Evolutionary conservation across 768 basidiomycete species (phyloP), one percentile per base, ranked within the genome.

Genomic region (Cystofilobasidium bisporidii): DNA sequence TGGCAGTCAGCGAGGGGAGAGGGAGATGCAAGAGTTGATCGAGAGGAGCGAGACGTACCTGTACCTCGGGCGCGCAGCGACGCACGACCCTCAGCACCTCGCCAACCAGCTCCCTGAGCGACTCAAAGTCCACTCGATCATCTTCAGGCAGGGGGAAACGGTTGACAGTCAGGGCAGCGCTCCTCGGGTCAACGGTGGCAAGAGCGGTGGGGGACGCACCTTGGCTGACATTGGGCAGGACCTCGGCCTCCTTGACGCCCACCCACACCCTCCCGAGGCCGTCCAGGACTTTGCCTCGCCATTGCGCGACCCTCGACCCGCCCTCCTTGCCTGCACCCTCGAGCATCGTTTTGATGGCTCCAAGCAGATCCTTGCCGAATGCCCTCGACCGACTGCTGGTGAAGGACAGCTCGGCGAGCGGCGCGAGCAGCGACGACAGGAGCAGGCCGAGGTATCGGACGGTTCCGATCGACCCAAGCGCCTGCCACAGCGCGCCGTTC

Each of bases 251-350:
- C 14, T n/a, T 30, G 4, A 68, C 48, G 9, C 55, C 61, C 17
- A 68, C 67, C 67, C 67, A 68, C 10, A 68, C 32, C 26, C 67
- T 41, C 6, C 61, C 67, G 3, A 68, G 9, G 4, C 61, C 67
- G 24, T 61, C 22, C 0, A 68, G 47, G 10, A 68, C 61, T 20
- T 38, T 58, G 2, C 67, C 67, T 33, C 67, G 32, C 67, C 67
- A 68, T 6, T 2, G 50, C 2, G 55, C 67, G 18, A 68, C 61
- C 22, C 67, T 5, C 17, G 32, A 30, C 3, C 30, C 20, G 14
- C 18, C 22, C 8, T 30, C 28, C 26, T 32, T 17, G 4, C 55
- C 32, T 15, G 56, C 61, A 6, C n/a, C 24, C 15, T 20, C 20
- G 4, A 68, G 55, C 8, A 68, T 33, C 22, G n/a, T 10, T 12